A percentile compares a stretch with the other conserved stretches of the same genome.
phyloP scores from a whole-genome alignment of 2,329 filamentous ascomycete genomes.

The Alternaria sp. region DNA sequence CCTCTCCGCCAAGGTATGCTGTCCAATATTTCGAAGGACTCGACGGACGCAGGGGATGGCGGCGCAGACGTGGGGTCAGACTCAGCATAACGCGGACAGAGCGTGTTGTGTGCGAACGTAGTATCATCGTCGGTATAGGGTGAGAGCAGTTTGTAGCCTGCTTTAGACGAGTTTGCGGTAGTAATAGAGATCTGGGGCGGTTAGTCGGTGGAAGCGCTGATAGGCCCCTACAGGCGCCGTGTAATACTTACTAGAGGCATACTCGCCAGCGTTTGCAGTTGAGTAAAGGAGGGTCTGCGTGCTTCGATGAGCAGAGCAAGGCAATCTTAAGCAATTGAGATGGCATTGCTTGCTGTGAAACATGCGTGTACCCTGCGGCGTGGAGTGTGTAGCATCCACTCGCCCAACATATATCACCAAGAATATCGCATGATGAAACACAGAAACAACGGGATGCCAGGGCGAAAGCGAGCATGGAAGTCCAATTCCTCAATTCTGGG shows the following conservation, averaged over 20 bases:
- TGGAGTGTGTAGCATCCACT: slow-evolving; percentile 30
- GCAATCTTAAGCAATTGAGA: slow-evolving; percentile 18
- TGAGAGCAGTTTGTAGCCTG: slow-evolving; percentile 33
- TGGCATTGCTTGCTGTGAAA: slow-evolving; percentile 35
- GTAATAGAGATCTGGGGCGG: slow-evolving; percentile 25
- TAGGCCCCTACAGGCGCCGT: slow-evolving; percentile 23
- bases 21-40: slow-evolving; percentile 45
- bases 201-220: slow-evolving; percentile 24
- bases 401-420: slow-evolving; percentile 20
- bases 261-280: slow-evolving; percentile 10
- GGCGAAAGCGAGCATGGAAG: slow-evolving; percentile 22
- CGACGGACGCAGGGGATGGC: slow-evolving; percentile 43
- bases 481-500: slow-evolving; percentile 33
- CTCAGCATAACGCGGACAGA: slow-evolving; percentile 44
- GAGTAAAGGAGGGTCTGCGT: slow-evolving; percentile 1
- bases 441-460: slow-evolving; percentile 10
- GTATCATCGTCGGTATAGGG: slow-evolving; percentile 37
- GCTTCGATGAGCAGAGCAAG: slow-evolving; percentile 11
- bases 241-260: slow-evolving; percentile 36
- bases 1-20: slow-evolving; percentile 41
- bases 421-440: slow-evolving; percentile 37
- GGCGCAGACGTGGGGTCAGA: slow-evolving; percentile 39
- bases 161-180: slow-evolving; percentile 20
- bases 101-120: slow-evolving; percentile 30
- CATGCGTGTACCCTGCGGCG: slow-evolving; percentile 26